phyloP scores from a whole-genome alignment of 768 basidiomycete genomes.

The Amylocystis lapponica region DNA sequence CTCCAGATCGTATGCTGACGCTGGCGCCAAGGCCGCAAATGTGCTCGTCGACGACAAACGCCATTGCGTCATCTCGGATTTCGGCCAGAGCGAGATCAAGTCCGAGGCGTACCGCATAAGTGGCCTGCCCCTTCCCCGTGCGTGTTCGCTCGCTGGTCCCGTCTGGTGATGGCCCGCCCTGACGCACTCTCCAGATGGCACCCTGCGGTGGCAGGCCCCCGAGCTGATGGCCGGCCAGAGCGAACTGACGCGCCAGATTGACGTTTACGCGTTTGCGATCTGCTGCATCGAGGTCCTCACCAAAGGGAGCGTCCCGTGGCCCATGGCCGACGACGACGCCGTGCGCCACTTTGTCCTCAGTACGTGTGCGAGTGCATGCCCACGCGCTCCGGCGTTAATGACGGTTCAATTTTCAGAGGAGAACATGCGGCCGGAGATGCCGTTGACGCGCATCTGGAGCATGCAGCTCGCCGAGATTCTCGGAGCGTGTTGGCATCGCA shows the following conservation, averaged over 20 bases:
- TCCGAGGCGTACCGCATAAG: conserved; percentile 61
- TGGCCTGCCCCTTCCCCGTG: conserved; percentile 33
- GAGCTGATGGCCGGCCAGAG: conserved; percentile 32
- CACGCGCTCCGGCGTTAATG: too few relatives aligned
- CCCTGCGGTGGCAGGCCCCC: conserved; percentile 39
- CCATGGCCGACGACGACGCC: conserved; percentile 21
- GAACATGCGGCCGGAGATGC: conserved; percentile 16
- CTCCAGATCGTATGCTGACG: not conserved
- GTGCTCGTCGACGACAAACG: conserved; percentile 66
- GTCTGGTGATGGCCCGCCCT: not conserved
- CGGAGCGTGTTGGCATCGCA: conserved; percentile 48
- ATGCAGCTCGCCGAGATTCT: conserved; percentile 38
- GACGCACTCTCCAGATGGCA: conserved; percentile 40
- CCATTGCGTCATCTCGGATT: conserved; percentile 73
- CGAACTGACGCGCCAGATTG: conserved; percentile 25
- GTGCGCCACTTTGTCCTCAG: conserved; percentile 15
- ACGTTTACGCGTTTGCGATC: conserved; percentile 39
- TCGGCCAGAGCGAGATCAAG: conserved; percentile 79
- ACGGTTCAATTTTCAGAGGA: conserved; percentile 15
- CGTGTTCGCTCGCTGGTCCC: conserved; percentile 5
- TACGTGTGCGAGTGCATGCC: too few relatives aligned
- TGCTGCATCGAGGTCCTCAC: conserved; percentile 29
- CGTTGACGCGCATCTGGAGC: conserved; percentile 17
- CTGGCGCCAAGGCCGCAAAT: conserved; percentile 52
- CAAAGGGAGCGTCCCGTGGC: conserved; percentile 31